These are phyloP conservation scores for Alternaria triticina DNA, from an alignment of 2,329 filamentous ascomycete genomes.

Conservation along the genomic window DNA sequence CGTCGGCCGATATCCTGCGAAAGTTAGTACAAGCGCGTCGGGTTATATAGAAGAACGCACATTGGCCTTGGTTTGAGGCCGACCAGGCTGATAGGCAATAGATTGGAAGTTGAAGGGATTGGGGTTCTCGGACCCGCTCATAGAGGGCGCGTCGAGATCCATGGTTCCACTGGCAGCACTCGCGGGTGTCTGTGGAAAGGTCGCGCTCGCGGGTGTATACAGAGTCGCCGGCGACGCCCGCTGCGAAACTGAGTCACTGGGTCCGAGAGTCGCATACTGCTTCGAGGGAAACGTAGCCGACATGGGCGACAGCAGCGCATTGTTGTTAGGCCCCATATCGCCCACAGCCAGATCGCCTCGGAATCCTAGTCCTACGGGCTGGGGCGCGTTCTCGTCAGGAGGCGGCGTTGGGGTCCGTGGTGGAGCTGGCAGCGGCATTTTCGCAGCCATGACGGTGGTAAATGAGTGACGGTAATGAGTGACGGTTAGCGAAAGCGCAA, in stretches of 20 bases:
- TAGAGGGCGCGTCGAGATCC: slow-evolving; percentile 37
- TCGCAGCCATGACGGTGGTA: slow-evolving; percentile 61
- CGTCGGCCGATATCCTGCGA: slow-evolving; percentile 84
- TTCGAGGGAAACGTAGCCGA: slow-evolving; percentile 48
- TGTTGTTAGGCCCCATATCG: slow-evolving; percentile 36
- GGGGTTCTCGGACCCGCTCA: slow-evolving; percentile 47
- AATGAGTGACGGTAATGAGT: slow-evolving; percentile 29
- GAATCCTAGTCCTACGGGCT: slow-evolving; percentile 43
- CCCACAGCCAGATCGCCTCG: slow-evolving; percentile 36
- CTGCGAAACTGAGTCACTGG: slow-evolving; percentile 45
- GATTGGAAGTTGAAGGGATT: slow-evolving; percentile 97
- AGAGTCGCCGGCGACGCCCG: slow-evolving; percentile 38
- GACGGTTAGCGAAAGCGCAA: slow-evolving; percentile 22
- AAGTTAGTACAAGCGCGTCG: slow-evolving; percentile 28
- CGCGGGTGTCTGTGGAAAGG: slow-evolving; percentile 43
- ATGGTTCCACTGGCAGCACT: slow-evolving; percentile 36
- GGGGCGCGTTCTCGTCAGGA: slow-evolving; percentile 56
- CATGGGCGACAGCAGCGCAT: slow-evolving; percentile 47
- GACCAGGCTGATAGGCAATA: slow-evolving; percentile 55
- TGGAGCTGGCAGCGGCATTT: slow-evolving; percentile 64
- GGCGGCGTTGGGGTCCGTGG: slow-evolving; percentile 71
- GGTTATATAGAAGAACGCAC: slow-evolving; percentile 19
- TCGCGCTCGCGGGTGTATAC: slow-evolving; percentile 42
- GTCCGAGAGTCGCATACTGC: slow-evolving; percentile 43
- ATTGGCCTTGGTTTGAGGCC: slow-evolving; percentile 74